Conservation (phyloP, 129 eudicot species). For the Tagetes patula region DNA sequence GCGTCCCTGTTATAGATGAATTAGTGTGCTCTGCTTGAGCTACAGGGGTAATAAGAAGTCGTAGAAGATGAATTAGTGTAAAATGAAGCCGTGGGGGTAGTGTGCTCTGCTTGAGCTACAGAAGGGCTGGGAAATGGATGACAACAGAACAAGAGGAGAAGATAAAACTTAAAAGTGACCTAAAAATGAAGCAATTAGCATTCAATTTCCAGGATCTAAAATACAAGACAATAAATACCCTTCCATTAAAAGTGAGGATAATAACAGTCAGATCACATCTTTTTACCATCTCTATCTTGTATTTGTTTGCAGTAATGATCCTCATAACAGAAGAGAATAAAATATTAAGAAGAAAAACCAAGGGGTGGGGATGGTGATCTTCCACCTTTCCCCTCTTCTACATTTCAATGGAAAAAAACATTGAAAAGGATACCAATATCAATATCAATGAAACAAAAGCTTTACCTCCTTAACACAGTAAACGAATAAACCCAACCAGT, state of each 20-base stretch:
- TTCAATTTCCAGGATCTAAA: background rate
- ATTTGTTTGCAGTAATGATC: conserved; percentile 25
- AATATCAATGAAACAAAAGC: conserved; percentile 18
- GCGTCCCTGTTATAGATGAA: no score
- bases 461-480: conserved; percentile 11
- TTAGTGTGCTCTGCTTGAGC: no score
- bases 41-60: no score
- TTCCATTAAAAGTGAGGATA: conserved; percentile 58
- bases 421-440: conserved; percentile 18
- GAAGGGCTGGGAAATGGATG: no score
- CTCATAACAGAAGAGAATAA: conserved; percentile 15
- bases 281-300: conserved; percentile 12
- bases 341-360: conserved; percentile 19
- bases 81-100: no score
- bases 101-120: no score
- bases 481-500: background rate
- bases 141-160: no score
- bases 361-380: conserved; percentile 43
- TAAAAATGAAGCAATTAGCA: background rate
- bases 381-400: conserved; percentile 52
- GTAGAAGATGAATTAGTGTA: no score
- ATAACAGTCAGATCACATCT: conserved; percentile 26
- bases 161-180: background rate
- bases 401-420: conserved; percentile 28
- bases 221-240: conserved; percentile 28